Percentiles rank a stretch among this genome's conserved stretches.
These are phyloP conservation scores for Heterobasidion occidentale DNA, from an alignment of 1,284 basidiomycete genomes.

Conservation along the genomic window DNA sequence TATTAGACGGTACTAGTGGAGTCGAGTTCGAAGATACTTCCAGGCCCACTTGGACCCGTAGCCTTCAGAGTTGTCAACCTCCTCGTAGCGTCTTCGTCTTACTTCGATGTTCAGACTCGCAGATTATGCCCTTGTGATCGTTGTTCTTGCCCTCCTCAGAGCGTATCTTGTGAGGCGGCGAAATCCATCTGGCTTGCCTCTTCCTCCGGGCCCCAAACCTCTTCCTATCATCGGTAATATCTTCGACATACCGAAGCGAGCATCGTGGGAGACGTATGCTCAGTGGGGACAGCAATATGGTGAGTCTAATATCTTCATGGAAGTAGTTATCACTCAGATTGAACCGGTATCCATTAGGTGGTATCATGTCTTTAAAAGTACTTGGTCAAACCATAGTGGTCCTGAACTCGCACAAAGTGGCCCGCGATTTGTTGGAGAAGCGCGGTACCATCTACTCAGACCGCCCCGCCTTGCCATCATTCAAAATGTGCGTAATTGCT, in stretches of 20 bases:
- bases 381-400: slow-evolving; percentile 8
- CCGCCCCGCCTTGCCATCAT: slow-evolving; percentile 5
- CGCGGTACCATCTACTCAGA: slow-evolving; percentile 9
- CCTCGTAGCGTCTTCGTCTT: not conserved
- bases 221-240: not conserved
- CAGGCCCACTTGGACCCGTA: too few species aligned
- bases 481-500: slow-evolving; percentile 1
- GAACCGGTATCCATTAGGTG: slow-evolving; percentile 1
- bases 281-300: not conserved
- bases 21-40: too few species aligned
- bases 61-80: not conserved
- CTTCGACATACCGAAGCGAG: not conserved
- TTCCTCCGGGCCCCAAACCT: not conserved
- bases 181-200: not conserved
- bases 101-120: not conserved
- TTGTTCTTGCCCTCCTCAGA: not conserved
- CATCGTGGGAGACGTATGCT: not conserved
- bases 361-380: slow-evolving; percentile 6
- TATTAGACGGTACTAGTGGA: too few species aligned
- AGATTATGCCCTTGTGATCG: not conserved
- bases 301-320: not conserved
- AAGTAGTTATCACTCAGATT: not conserved
- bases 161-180: not conserved
- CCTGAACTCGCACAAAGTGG: slow-evolving; percentile 6
- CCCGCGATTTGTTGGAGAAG: slow-evolving; percentile 9